Base-by-base conservation (phyloP, 1,139 yeast genomes). In the Candida glucosophila region DNA sequence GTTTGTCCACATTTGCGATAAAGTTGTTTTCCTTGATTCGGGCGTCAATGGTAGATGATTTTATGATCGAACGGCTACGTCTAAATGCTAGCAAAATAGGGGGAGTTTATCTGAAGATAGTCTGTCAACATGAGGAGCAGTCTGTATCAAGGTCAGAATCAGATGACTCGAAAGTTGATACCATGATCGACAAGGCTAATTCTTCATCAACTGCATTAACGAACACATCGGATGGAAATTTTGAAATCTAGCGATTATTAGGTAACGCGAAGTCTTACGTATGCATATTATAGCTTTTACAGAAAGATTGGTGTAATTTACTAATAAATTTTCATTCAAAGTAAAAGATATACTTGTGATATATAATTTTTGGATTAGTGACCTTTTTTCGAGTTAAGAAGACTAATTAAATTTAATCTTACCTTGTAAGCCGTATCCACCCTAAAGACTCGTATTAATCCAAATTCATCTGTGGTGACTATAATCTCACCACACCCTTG, bases 401-500 rank as follows among this genome's bases (percentile, higher is more conserved):
- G 26, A 7, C 35, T 41, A 13, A 40, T 28, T 20, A 52, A 35
- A 6, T 34, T 24, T 22, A 55, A 58, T 18, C 72, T 36, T 20
- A 51, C 36, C 8, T 39, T 39, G 23, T 67, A 54, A 0, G 92
- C 81, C 26, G 77, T 62, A 48, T 86, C 95, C 35, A 83, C 80
- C 39, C 96, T 63, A 46, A 79, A 82, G 0, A 86, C 81, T 29
- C 90, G 57, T 23, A 86, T 80, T 4, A 65, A 39, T 0, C 96
- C 96, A 19, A 58, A 53, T 34, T 72, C 73, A 46, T 85, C 96
- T 0, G 92, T 76, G 1, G 93, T 77, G 2, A 86, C 77, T 15
- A 85, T 71, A 20, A 78, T 72, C 16, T 67, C 57, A 1, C 72
- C 70, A 6, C n/a, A 22, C 43, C 37, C 34, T 7, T 7, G 7